Percentiles rank a stretch among this genome's conserved stretches.
Evolutionary conservation across 306 rosid genomes (phyloP).

Genomic region (Macrotyloma uniflorum): DNA sequence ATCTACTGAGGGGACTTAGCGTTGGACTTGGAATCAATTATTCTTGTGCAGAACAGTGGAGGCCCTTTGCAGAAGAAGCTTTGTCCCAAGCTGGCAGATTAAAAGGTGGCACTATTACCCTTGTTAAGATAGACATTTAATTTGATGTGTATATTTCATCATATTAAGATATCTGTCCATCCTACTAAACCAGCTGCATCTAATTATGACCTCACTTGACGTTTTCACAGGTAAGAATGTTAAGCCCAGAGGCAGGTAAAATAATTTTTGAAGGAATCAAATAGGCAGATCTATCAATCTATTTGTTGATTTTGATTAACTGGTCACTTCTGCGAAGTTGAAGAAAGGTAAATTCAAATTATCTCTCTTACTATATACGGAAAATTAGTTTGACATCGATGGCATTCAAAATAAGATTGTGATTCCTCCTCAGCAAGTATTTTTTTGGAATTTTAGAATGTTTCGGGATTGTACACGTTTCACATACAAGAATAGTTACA

Average conservation of each 20-base stretch:
- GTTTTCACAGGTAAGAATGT: slow-evolving; percentile 39
- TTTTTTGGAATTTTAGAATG: not conserved
- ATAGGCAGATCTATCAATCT: slow-evolving; percentile 25
- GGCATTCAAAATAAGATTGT: slow-evolving; percentile 1
- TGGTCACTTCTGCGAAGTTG: slow-evolving; percentile 20
- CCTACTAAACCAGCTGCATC: slow-evolving; percentile 9
- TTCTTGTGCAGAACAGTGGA: slow-evolving; percentile 98
- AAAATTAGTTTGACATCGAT: slow-evolving; percentile 35
- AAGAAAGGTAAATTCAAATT: slow-evolving; percentile 15
- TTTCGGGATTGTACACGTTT: not conserved
- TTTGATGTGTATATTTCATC: not conserved
- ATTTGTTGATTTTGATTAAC: slow-evolving; percentile 14
- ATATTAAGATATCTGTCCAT: not conserved
- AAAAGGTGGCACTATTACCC: slow-evolving; percentile 58
- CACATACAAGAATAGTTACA: not conserved
- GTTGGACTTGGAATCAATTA: slow-evolving; percentile 95
- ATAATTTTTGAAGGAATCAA: slow-evolving; percentile 42
- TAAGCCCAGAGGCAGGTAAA: slow-evolving; percentile 36
- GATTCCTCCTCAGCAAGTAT: slow-evolving; percentile 1
- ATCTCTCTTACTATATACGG: slow-evolving; percentile 8
- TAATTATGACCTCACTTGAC: slow-evolving; percentile 19
- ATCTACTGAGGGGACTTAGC: slow-evolving; percentile 91
- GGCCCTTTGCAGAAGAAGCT: slow-evolving; percentile 93
- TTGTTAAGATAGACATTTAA: slow-evolving; percentile 3
- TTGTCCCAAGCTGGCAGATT: slow-evolving; percentile 69